phyloP scores from a whole-genome alignment of 495 filamentous ascomycete genomes.

The Penicillium canescens region DNA sequence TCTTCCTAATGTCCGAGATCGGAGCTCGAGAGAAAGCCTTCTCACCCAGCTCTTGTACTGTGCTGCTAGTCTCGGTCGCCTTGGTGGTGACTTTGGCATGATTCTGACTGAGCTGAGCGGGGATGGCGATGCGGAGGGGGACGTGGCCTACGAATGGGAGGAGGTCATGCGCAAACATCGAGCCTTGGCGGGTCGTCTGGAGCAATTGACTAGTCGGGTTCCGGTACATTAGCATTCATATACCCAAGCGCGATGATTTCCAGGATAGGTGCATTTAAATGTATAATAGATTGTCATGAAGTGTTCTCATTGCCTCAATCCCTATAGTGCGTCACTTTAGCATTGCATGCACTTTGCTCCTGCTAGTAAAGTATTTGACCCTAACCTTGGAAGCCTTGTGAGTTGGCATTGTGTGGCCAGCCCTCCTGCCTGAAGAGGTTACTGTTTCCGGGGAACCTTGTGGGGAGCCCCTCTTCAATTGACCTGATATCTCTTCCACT shows the following conservation, averaged over 20 bases:
- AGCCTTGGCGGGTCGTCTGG: slow-evolving; percentile 79
- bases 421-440: too few relatives aligned
- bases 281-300: neutral
- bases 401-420: too few relatives aligned
- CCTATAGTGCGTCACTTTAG: too few relatives aligned
- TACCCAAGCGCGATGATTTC: neutral
- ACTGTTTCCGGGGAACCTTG: too few relatives aligned
- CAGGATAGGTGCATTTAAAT: neutral
- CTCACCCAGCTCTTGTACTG: slow-evolving; percentile 96
- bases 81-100: slow-evolving; percentile 92
- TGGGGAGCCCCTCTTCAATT: too few relatives aligned
- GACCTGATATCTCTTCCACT: too few relatives aligned
- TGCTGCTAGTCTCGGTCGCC: slow-evolving; percentile 84
- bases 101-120: slow-evolving; percentile 71
- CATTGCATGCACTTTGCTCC: too few relatives aligned
- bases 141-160: slow-evolving; percentile 71
- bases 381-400: too few relatives aligned
- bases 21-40: slow-evolving; percentile 75
- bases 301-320: neutral
- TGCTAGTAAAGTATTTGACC: too few relatives aligned
- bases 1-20: slow-evolving; percentile 80
- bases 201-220: slow-evolving; percentile 63
- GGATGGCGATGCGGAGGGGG: slow-evolving; percentile 52
- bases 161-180: slow-evolving; percentile 89
- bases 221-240: slow-evolving; percentile 17